These are phyloP conservation scores for Aspergillus ochraceus DNA, from an alignment of 2,329 filamentous ascomycete species.

Conservation along the genomic window DNA sequence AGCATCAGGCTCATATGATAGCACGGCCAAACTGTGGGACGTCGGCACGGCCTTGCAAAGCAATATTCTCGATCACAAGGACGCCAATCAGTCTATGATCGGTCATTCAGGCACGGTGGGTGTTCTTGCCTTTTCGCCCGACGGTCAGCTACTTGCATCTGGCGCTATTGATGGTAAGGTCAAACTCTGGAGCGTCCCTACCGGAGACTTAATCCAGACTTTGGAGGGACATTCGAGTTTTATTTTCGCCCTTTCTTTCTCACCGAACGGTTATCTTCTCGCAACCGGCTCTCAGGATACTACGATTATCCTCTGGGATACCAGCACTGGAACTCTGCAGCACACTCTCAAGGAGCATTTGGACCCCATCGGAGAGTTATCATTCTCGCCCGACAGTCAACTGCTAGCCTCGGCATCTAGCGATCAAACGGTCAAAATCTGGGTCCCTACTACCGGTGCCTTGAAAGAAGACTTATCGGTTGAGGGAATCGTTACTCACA, in stretches of 20 bases:
- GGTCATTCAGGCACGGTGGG: not conserved
- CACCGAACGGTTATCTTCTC: not conserved
- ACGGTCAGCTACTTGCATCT: not conserved
- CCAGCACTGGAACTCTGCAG: not conserved
- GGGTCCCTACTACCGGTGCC: constrained; percentile 13
- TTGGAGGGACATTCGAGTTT: not conserved
- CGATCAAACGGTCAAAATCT: constrained; percentile 12
- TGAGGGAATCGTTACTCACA: constrained; percentile 2
- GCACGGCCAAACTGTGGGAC: too few species aligned
- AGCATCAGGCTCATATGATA: not conserved
- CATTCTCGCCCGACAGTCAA: not conserved
- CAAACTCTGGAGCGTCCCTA: not conserved
- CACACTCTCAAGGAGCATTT: not conserved
- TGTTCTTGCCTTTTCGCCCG: not conserved
- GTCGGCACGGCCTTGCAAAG: too few species aligned
- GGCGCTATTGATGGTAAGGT: not conserved
- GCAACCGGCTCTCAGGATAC: not conserved
- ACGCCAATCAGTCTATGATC: too few species aligned
- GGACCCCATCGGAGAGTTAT: not conserved
- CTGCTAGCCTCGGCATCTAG: not conserved
- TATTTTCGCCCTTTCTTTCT: not conserved
- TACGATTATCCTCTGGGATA: not conserved
- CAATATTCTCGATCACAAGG: too few species aligned
- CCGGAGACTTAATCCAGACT: not conserved
- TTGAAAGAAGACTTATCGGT: constrained; percentile 3